Evolutionary conservation across 306 rosid genomes (phyloP), one percentile per base, ranked within the genome.

Genomic region (Vigna trinervia): DNA sequence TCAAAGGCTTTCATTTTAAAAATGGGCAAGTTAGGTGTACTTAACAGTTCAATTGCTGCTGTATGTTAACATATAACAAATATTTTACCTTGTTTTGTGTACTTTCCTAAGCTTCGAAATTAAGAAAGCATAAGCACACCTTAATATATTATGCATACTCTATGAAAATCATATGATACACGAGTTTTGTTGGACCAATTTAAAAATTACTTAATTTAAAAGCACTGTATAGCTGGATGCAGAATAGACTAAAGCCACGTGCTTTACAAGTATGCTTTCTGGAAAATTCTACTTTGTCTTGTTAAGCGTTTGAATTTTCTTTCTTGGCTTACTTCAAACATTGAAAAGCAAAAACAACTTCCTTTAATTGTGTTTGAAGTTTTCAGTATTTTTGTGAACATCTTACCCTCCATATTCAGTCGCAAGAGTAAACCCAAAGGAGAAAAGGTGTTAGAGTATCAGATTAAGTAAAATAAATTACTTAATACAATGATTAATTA

Each of bases 201-300:
- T 13, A 39, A n/a, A 20, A 6, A 8, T 0, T 2, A 51, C 39
- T 23, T 23, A 57, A 23, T 23, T 57, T 12, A 57, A 28, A 59
- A 59, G 41, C 19, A 30, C 66, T 30, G 28, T 22, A 30, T 30
- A 30, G 43, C 22, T 60, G 3, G 65, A 58, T 58, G 30, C 4
- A 58, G 19, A 59, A 59, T 30, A 13, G 66, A 60, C 20, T 60
- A 34, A 11, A 1, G 60, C 20, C 76, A 4, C 20, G 12, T 20
- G 70, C 23, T 13, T 57, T 38, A 59, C 19, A 41, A 46, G 28
- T 20, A 57, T 34, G 34, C 34, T 57, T 36, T 46, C 28, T 15
- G 15, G 64, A 43, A 43, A 68, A 28, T 77, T 45, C 50, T 43
- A n/a, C 41, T 41, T 36, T 64, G 23, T 77, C 61, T 58, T 48